Percentiles rank a stretch among this genome's conserved stretches.
Evolutionary conservation across 2,329 filamentous ascomycete species (phyloP).

Genomic region (Trichoderma asperellum): DNA sequence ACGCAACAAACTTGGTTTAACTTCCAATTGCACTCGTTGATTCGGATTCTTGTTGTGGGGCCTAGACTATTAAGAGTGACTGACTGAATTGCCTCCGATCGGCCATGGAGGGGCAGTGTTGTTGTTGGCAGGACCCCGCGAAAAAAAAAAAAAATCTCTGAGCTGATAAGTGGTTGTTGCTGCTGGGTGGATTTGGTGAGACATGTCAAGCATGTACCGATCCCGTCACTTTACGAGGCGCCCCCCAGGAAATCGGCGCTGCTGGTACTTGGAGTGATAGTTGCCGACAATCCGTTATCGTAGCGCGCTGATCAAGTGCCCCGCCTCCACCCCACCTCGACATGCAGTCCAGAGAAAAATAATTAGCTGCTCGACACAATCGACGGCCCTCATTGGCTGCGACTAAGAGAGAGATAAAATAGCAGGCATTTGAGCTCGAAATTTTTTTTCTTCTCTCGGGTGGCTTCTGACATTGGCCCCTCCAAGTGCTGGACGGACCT

Average conservation of each 20-base stretch:
- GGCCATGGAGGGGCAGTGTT: conserved; percentile 15
- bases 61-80: background rate
- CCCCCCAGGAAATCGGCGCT: background rate
- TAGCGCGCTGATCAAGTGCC: conserved; percentile 15
- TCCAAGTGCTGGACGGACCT: conserved; percentile 22
- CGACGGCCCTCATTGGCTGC: conserved; percentile 17
- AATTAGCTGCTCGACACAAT: conserved; percentile 18
- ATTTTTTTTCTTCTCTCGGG: background rate
- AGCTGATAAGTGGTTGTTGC: background rate
- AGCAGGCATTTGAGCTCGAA: conserved; percentile 2
- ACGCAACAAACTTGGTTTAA: background rate
- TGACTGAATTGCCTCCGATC: conserved; percentile 14
- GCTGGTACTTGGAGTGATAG: background rate
- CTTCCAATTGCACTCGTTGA: background rate
- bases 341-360: conserved; percentile 6
- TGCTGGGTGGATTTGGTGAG: background rate
- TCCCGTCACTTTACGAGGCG: background rate
- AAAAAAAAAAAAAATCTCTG: conserved; percentile 10
- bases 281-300: conserved; percentile 14
- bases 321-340: conserved; percentile 25
- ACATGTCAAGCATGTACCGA: background rate
- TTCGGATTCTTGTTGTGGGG: background rate
- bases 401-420: conserved; percentile 20
- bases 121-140: conserved; percentile 16
- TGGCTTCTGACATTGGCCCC: conserved; percentile 21